Evolutionary conservation across 306 rosid species (phyloP), one percentile per base, ranked within the genome.

Genomic region (Prinsepia uniflora): DNA sequence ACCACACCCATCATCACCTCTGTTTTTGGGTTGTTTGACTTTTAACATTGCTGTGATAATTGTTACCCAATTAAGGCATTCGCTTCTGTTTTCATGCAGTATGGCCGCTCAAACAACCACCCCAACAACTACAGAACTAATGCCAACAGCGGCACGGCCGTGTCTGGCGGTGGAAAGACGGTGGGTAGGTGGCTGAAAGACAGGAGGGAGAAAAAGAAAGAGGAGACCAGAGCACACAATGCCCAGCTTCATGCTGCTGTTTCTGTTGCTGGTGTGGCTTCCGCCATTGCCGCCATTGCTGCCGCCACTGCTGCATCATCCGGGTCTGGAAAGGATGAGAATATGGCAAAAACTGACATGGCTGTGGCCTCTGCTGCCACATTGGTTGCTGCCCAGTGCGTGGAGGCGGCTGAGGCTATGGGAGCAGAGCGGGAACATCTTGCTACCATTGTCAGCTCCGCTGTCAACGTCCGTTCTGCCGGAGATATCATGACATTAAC

Each of bases 311-410:
- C 97, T 0, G 90, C 96, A 0, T 59, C 90, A 0, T 83, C 92
- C 0, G 84, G 86, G 7, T 39, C 86, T 0, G 72, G 87, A 0
- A 84, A 91, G 17, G 97, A 92, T 0, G 92, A 91, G 77, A 87
- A 85, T 62, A 77, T 78, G 86, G 84, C 90, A 0, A 95, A 89
- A 77, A 95, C 96, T 0, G 92, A 95, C 71, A 81, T 86, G 78
- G 99, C 99, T 0, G 89, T 95, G 59, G 99, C 97, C 1, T 91
- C 99, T 6, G 99, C 99, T 0, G 97, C 99, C 0, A 95, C 97
- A 0, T 53, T 95, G 44, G 97, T 95, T 0, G 99, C 99, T 0
- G 96, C 99, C 4, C 99, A 95, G 63, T 95, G 99, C 11, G 97
- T 91, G 0, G 99, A 95, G 82, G 91, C 90, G 0, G 99, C 99